These are phyloP conservation scores for Phalaenopsis equestris DNA, from an alignment of 106 monocot genomes.

Conservation along the genomic window DNA sequence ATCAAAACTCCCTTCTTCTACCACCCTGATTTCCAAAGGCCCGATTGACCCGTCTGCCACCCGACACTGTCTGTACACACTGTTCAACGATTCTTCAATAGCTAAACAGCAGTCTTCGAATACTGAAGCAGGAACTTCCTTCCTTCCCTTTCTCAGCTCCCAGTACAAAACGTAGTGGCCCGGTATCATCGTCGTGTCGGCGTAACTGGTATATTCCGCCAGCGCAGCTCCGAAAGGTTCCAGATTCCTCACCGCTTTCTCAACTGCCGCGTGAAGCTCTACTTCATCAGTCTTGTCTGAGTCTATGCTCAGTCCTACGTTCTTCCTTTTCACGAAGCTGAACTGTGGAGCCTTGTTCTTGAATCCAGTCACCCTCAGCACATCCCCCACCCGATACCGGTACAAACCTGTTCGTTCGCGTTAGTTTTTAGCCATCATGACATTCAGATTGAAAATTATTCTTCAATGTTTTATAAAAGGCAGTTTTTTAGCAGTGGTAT, in stretches of 20 bases:
- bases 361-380: conserved; percentile 65
- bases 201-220: conserved; percentile 79
- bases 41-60: conserved; percentile 65
- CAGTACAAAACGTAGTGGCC: conserved; percentile 91
- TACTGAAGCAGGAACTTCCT: conserved; percentile 40
- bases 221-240: conserved; percentile 50
- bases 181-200: conserved; percentile 57
- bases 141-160: conserved; percentile 48
- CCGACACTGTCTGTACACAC: conserved; percentile 69
- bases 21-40: conserved; percentile 63
- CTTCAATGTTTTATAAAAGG: no score
- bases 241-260: conserved; percentile 43
- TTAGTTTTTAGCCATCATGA: no score
- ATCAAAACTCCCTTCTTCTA: conserved; percentile 75
- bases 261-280: conserved; percentile 71
- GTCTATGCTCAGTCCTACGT: conserved; percentile 82
- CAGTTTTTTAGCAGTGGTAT: no score
- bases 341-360: conserved; percentile 83
- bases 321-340: conserved; percentile 68
- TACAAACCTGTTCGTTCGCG: conserved; percentile 41
- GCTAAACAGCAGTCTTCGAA: conserved; percentile 78
- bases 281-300: conserved; percentile 86
- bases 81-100: conserved; percentile 79
- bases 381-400: conserved; percentile 79
- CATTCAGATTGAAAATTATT: no score